phyloP scores from a whole-genome alignment of 805 yeast species.

The Torulaspora microellipsoides region DNA sequence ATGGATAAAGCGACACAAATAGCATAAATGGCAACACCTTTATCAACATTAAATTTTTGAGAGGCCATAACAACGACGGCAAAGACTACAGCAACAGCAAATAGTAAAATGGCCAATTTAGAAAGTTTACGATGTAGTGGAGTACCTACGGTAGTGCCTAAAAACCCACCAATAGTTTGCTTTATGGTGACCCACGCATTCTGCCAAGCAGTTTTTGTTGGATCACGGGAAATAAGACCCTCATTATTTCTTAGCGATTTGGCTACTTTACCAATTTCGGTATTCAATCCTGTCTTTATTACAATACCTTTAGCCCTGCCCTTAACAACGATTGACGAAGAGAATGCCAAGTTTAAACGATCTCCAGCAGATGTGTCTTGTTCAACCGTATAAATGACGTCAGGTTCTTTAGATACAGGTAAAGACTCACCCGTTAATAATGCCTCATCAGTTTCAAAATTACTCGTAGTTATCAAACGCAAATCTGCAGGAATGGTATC shows the following conservation, averaged over 20 bases:
- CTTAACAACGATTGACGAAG: slow-evolving; percentile 95
- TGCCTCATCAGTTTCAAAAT: slow-evolving; percentile 84
- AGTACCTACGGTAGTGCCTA: slow-evolving; percentile 76
- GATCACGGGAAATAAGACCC: slow-evolving; percentile 32
- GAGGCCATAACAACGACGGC: slow-evolving; percentile 87
- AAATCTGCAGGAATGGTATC: slow-evolving; percentile 96
- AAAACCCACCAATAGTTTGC: slow-evolving; percentile 58
- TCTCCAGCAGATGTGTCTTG: slow-evolving; percentile 54
- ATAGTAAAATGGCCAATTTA: slow-evolving; percentile 67
- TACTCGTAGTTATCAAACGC: slow-evolving; percentile 68
- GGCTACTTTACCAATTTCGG: slow-evolving; percentile 93
- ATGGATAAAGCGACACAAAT: slow-evolving; percentile 97
- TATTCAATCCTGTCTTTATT: slow-evolving; percentile 80
- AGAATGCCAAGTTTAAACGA: slow-evolving; percentile 74
- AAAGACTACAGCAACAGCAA: slow-evolving; percentile 73
- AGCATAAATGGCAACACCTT: slow-evolving; percentile 82
- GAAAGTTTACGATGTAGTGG: slow-evolving; percentile 75
- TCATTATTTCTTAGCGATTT: slow-evolving; percentile 55
- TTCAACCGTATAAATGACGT: slow-evolving; percentile 34
- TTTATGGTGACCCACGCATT: slow-evolving; percentile 41
- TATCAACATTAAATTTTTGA: slow-evolving; percentile 67
- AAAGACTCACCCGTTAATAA: slow-evolving; percentile 91
- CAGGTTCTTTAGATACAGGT: slow-evolving; percentile 67
- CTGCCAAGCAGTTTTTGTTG: slow-evolving; percentile 39
- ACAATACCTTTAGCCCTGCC: slow-evolving; percentile 94